These are phyloP conservation scores for Stemphylium lycopersici DNA, from an alignment of 2,329 filamentous ascomycete genomes.

Conservation along the genomic window DNA sequence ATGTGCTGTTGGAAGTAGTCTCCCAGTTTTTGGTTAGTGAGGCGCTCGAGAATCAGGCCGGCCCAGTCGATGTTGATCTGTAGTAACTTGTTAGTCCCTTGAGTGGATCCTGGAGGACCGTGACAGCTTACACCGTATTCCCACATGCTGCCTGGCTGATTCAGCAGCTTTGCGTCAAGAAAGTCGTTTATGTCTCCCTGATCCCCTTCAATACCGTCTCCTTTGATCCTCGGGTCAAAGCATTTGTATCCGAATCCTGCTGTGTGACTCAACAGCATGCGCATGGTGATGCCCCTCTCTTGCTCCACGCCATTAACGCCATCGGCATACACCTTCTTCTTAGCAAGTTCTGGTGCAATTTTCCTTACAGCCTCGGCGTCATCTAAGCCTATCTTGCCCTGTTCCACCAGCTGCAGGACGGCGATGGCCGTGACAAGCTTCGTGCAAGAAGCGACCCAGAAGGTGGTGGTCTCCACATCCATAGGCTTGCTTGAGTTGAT, in stretches of 20 bases:
- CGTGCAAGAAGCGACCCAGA: slow-evolving; percentile 63
- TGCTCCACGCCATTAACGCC: slow-evolving; percentile 46
- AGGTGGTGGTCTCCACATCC: slow-evolving; percentile 62
- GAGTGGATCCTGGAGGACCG: neutral
- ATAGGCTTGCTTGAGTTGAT: slow-evolving; percentile 57
- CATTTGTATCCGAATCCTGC: slow-evolving; percentile 58
- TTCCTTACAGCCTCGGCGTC: slow-evolving; percentile 42
- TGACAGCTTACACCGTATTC: slow-evolving; percentile 55
- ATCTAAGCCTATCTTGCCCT: slow-evolving; percentile 45
- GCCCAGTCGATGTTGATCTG: slow-evolving; percentile 60
- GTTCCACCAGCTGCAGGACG: slow-evolving; percentile 46
- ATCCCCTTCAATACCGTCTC: slow-evolving; percentile 46
- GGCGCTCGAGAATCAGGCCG: slow-evolving; percentile 55
- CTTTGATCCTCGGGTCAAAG: slow-evolving; percentile 53
- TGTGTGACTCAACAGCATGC: slow-evolving; percentile 59
- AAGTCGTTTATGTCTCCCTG: slow-evolving; percentile 55
- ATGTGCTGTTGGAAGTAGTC: slow-evolving; percentile 57
- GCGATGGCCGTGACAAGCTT: slow-evolving; percentile 46
- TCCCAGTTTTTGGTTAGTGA: slow-evolving; percentile 51
- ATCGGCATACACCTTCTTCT: slow-evolving; percentile 50
- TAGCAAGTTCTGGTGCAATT: slow-evolving; percentile 45
- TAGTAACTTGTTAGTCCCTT: neutral
- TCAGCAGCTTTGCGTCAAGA: slow-evolving; percentile 59
- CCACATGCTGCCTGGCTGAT: slow-evolving; percentile 68
- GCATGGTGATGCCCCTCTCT: slow-evolving; percentile 55